These are phyloP conservation scores for Fusarium incarnatum DNA, from an alignment of 2,329 filamentous ascomycete species.

Conservation along the genomic window DNA sequence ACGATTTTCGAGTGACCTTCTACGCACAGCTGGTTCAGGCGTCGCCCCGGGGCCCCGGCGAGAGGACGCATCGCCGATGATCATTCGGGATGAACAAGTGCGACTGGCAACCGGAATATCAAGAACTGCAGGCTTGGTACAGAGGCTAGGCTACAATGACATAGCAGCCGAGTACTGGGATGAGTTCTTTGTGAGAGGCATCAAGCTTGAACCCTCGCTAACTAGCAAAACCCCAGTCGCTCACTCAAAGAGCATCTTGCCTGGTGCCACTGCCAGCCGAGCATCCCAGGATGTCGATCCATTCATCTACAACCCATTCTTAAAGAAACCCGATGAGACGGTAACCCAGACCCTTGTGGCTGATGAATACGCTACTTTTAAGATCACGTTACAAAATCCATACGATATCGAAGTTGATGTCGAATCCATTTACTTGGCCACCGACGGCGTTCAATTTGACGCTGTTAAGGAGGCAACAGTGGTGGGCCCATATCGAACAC, in stretches of 20 bases:
- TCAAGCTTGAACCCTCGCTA: conserved; percentile 75
- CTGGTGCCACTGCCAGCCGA: conserved; percentile 61
- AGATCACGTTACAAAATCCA: conserved; percentile 89
- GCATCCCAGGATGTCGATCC: conserved; percentile 77
- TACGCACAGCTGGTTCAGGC: conserved; percentile 84
- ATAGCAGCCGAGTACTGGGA: conserved; percentile 94
- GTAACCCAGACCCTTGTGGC: conserved; percentile 79
- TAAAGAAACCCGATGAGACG: conserved; percentile 73
- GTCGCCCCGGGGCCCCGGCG: conserved; percentile 77
- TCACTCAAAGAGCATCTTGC: conserved; percentile 68
- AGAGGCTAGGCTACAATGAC: conserved; percentile 76
- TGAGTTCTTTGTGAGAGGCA: conserved; percentile 86
- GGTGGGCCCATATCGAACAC: conserved; percentile 85
- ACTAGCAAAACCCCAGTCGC: conserved; percentile 72
- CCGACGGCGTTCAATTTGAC: conserved; percentile 78
- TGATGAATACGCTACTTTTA: conserved; percentile 81
- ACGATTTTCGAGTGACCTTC: conserved; percentile 83
- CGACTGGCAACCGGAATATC: conserved; percentile 87
- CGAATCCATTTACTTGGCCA: conserved; percentile 80
- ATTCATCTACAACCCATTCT: conserved; percentile 95
- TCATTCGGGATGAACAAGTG: conserved; percentile 85
- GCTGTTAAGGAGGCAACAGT: conserved; percentile 72
- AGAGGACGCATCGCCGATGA: conserved; percentile 75
- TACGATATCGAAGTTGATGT: conserved; percentile 94
- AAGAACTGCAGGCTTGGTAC: conserved; percentile 82